Evolutionary conservation across 441 rosid genomes (phyloP).

Genomic region (Eutrema salsugineum): DNA sequence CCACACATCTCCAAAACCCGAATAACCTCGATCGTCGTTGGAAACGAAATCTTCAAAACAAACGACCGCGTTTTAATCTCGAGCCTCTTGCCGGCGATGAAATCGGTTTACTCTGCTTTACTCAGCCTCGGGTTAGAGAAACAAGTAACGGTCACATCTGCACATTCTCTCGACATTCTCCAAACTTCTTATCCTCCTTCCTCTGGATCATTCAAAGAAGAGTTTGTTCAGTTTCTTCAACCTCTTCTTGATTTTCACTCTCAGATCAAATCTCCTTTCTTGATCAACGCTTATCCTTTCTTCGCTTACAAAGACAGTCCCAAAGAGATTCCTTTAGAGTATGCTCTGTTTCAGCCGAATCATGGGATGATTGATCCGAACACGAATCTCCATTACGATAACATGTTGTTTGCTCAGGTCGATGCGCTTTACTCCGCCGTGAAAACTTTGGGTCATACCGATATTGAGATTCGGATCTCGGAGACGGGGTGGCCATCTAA

Average conservation of each 20-base stretch:
- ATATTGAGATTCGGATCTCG: conserved; percentile 55
- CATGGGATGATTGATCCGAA: conserved; percentile 51
- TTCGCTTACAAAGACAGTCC: conserved; percentile 73
- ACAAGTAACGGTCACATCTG: conserved; percentile 61
- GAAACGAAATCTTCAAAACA: conserved; percentile 50
- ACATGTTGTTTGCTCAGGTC: conserved; percentile 85
- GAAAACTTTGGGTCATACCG: conserved; percentile 57
- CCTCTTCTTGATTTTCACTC: conserved; percentile 60
- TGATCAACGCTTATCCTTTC: conserved; percentile 82
- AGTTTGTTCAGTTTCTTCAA: conserved; percentile 44
- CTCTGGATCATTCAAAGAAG: conserved; percentile 51
- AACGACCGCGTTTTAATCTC: conserved; percentile 24
- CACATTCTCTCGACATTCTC: conserved; percentile 59
- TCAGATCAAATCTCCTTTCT: conserved; percentile 55
- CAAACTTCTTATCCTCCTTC: conserved; percentile 72
- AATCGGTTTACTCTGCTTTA: conserved; percentile 35
- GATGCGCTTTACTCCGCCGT: conserved; percentile 82
- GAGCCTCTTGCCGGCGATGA: conserved; percentile 52
- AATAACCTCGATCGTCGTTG: conserved; percentile 45
- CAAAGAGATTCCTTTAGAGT: conserved; percentile 45
- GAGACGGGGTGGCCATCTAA: conserved; percentile 95
- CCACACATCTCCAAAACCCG: conserved; percentile 40
- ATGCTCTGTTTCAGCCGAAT: conserved; percentile 75
- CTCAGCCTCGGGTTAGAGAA: conserved; percentile 47
- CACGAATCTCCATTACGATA: conserved; percentile 69